Conservation (phyloP, 495 filamentous ascomycete species). For the Neurospora discreta region DNA sequence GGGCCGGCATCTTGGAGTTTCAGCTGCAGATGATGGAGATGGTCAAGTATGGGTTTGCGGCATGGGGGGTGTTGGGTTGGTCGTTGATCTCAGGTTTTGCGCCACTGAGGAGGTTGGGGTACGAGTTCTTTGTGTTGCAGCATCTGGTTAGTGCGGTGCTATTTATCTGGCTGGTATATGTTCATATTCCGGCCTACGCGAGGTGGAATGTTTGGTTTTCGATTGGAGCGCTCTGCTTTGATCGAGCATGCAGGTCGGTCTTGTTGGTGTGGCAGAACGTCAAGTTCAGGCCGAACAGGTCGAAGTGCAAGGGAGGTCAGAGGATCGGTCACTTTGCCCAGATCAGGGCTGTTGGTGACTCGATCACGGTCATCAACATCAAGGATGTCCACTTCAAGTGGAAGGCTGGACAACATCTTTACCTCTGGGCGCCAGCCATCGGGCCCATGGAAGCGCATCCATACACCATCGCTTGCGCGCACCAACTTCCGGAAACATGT, state of each 20-base stretch:
- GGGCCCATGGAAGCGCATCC: conserved; percentile 66
- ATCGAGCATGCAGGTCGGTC: conserved; percentile 45
- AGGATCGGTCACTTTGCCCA: conserved; percentile 46
- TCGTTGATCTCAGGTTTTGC: conserved; percentile 56
- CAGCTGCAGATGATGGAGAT: conserved; percentile 55
- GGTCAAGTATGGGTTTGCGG: conserved; percentile 56
- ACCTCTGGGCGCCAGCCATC: conserved; percentile 59
- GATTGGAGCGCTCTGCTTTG: conserved; percentile 58
- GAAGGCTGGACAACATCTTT: conserved; percentile 69
- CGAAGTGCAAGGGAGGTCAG: conserved; percentile 29
- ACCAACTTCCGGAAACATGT: conserved; percentile 31
- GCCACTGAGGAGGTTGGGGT: conserved; percentile 55
- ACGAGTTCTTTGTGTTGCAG: conserved; percentile 76
- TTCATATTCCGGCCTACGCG: conserved; percentile 50
- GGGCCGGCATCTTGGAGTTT: conserved; percentile 48
- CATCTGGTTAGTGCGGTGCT: conserved; percentile 58
- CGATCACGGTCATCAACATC: conserved; percentile 59
- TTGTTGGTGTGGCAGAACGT: conserved; percentile 55
- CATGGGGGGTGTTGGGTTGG: conserved; percentile 65
- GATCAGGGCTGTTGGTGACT: conserved; percentile 49
- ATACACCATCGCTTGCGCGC: conserved; percentile 59
- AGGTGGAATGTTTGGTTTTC: conserved; percentile 60
- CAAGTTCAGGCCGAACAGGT: conserved; percentile 26
- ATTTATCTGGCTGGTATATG: conserved; percentile 55
- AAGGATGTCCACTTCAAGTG: conserved; percentile 57